Percentiles rank a stretch among this genome's conserved stretches.
These are phyloP conservation scores for Linnemannia elongata DNA, from an alignment of 192 early-diverging fungal genomes.

Conservation along the genomic window DNA sequence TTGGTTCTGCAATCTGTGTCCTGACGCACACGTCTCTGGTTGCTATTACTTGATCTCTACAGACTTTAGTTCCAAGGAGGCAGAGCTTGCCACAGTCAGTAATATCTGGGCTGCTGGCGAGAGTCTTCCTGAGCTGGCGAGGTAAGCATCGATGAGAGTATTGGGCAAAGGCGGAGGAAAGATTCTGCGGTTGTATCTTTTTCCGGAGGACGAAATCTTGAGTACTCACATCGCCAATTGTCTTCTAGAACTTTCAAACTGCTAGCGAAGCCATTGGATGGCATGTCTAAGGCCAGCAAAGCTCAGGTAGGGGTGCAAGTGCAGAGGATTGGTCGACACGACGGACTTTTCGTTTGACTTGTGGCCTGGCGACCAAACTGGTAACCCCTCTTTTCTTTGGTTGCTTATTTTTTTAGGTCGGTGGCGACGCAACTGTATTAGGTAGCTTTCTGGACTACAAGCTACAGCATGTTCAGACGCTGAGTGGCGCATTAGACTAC, in stretches of 20 bases:
- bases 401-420: slow-evolving; percentile 16
- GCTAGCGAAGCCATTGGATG: slow-evolving; percentile 48
- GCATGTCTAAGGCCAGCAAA: slow-evolving; percentile 53
- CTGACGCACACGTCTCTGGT: no score
- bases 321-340: background rate
- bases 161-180: background rate
- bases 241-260: slow-evolving; percentile 29
- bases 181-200: background rate
- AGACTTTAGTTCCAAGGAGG: slow-evolving; percentile 53
- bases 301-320: slow-evolving; percentile 29
- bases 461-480: slow-evolving; percentile 56
- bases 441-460: slow-evolving; percentile 52
- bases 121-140: slow-evolving; percentile 35
- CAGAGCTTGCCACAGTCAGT: slow-evolving; percentile 41
- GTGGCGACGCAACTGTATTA: slow-evolving; percentile 51
- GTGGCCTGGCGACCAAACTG: background rate
- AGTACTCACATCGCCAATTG: background rate
- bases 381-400: background rate
- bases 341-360: background rate
- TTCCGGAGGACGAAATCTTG: background rate
- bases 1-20: background rate
- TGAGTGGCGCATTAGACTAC: slow-evolving; percentile 48
- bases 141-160: slow-evolving; percentile 10
- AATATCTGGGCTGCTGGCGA: slow-evolving; percentile 33
- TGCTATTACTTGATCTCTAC: background rate